A percentile compares a stretch with the other conserved stretches of the same genome.
Evolutionary conservation across 179 eudicot species (phyloP).

Genomic region (Silene noctiflora): DNA sequence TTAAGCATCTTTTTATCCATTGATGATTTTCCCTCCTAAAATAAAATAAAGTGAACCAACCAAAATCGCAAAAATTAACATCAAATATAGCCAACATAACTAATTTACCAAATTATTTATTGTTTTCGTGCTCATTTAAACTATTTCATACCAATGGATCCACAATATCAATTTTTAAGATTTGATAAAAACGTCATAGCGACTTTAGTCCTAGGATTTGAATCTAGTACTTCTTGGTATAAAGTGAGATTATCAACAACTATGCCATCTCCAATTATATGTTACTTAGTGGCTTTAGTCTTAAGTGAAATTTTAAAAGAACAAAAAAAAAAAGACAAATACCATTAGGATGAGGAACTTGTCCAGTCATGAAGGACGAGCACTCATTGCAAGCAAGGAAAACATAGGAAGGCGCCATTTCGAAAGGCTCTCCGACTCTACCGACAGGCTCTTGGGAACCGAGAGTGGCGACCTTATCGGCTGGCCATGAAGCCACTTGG

Average conservation of each 20-base stretch:
- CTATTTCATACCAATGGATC: too few species aligned
- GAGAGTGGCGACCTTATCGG: slow-evolving; percentile 41
- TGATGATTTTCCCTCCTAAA: slow-evolving; percentile 9
- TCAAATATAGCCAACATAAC: neutral
- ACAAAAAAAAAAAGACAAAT: neutral
- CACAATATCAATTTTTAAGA: too few species aligned
- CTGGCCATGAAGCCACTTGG: slow-evolving; percentile 41
- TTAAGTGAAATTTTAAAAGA: too few species aligned
- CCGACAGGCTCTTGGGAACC: slow-evolving; percentile 62
- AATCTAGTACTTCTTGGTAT: too few species aligned
- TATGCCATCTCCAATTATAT: too few species aligned
- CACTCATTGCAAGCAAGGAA: slow-evolving; percentile 69
- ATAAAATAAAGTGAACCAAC: neutral
- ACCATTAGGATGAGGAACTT: slow-evolving; percentile 86
- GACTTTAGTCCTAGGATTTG: too few species aligned
- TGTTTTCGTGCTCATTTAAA: too few species aligned
- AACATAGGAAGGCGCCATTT: slow-evolving; percentile 75
- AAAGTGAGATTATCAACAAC: too few species aligned
- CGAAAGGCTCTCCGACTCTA: slow-evolving; percentile 74
- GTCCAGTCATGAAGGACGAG: slow-evolving; percentile 82
- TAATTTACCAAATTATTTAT: too few species aligned
- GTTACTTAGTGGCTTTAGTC: too few species aligned
- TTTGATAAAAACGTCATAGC: too few species aligned
- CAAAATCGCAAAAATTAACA: neutral
- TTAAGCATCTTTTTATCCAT: neutral